Evolutionary conservation across 2,329 filamentous ascomycete species (phyloP), one percentile per base, ranked within the genome.

Genomic region (Verticillium nonalfalfae): DNA sequence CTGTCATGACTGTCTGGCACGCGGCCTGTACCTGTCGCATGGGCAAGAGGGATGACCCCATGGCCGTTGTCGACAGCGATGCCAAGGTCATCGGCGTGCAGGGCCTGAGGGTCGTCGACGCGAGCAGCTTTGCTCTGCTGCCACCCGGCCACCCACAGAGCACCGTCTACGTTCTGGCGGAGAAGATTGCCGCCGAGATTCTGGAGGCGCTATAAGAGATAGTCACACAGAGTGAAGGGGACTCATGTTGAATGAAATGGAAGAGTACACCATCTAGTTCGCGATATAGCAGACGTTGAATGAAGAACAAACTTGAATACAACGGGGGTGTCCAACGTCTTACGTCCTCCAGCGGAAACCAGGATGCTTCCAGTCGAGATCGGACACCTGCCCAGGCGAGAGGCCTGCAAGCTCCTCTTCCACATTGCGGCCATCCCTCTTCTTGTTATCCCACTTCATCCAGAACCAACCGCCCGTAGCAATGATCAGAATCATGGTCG

Each of bases 361-460:
- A 6, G 89, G 88, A 72, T 91, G 87, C 66, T 79, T 82, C 85
- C 86, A 90, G 68, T 90, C 87, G 63, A 90, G 68, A 67, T 86
- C 82, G 64, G 85, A 78, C 15, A 89, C 74, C 67, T 85, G 75
- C 67, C 79, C 71, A 64, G 77, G 71, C n/a, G 74, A 77, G 69
- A 87, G 66, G 0, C 86, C 86, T 0, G 78, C 78, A 67, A 90
- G 68, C 66, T 85, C 84, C 35, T 76, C 71, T 70, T 86, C 85
- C 4, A 85, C 75, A 69, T 85, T 79, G 54, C 78, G 77, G n/a
- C 67, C 68, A 21, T 82, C 82, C 18, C 88, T 79, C 67, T 77
- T 80, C 69, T 76, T 81, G 66, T 90, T 90, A 65, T 88, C 83
- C 68, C 70, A 73, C 40, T 75, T 77, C 81, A 90, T 89, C 82